Evolutionary conservation across 768 basidiomycete genomes (phyloP).

Genomic region (Panellus pusillus): DNA sequence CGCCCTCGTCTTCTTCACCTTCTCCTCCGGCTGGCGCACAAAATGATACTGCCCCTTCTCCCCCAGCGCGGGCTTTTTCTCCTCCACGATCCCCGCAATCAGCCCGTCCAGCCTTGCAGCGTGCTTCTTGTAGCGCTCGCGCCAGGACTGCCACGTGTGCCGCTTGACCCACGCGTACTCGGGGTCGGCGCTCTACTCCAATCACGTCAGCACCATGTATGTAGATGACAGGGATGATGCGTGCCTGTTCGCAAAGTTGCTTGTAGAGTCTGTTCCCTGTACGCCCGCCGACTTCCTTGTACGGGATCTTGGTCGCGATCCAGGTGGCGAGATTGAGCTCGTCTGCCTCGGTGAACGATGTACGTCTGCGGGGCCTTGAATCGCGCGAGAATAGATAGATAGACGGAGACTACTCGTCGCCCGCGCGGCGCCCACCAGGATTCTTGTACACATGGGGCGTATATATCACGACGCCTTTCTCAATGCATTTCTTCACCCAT

Average conservation of each 20-base stretch:
- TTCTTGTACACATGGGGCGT: slow-evolving; percentile 84
- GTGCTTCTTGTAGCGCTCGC: slow-evolving; percentile 87
- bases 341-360: slow-evolving; percentile 75
- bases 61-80: slow-evolving; percentile 65
- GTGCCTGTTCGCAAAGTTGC: slow-evolving; percentile 73
- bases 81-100: slow-evolving; percentile 66
- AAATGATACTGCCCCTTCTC: slow-evolving; percentile 85
- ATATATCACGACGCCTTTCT: slow-evolving; percentile 61
- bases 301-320: slow-evolving; percentile 83
- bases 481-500: slow-evolving; percentile 85
- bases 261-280: slow-evolving; percentile 84
- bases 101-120: slow-evolving; percentile 60
- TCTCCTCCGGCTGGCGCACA: slow-evolving; percentile 73
- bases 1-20: slow-evolving; percentile 45
- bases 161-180: slow-evolving; percentile 79
- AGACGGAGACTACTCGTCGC: slow-evolving; percentile 75
- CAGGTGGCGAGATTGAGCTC: slow-evolving; percentile 73
- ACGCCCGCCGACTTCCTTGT: slow-evolving; percentile 77
- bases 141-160: slow-evolving; percentile 90
- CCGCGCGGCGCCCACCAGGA: slow-evolving; percentile 76
- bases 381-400: background rate
- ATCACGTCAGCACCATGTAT: slow-evolving; percentile 1
- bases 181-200: slow-evolving; percentile 56
- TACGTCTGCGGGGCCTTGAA: slow-evolving; percentile 49
- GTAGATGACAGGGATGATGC: slow-evolving; percentile 9